phyloP scores from a whole-genome alignment of 2,329 filamentous ascomycete species.

The Beauveria pseudobassiana region DNA sequence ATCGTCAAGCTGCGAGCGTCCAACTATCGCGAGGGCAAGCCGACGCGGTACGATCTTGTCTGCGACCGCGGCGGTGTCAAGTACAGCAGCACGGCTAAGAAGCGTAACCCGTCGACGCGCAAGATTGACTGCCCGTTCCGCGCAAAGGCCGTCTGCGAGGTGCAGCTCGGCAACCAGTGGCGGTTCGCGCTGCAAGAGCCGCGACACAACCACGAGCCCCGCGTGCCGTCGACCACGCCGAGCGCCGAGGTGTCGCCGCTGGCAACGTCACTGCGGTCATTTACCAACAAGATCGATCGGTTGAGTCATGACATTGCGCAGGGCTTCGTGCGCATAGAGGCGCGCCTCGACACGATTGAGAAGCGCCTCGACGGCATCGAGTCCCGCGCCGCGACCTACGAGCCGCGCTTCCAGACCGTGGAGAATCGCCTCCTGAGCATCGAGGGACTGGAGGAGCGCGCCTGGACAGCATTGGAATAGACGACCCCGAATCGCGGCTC shows the following conservation, averaged over 20 bases:
- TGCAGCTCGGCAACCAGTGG: slow-evolving; percentile 56
- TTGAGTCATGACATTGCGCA: slow-evolving; percentile 49
- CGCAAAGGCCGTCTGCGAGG: slow-evolving; percentile 56
- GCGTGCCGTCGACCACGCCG: slow-evolving; percentile 44
- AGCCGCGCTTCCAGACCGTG: slow-evolving; percentile 37
- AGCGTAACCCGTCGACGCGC: slow-evolving; percentile 55
- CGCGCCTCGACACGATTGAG: slow-evolving; percentile 43
- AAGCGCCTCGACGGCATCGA: slow-evolving; percentile 50
- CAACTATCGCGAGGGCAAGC: slow-evolving; percentile 56
- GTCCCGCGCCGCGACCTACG: slow-evolving; percentile 32
- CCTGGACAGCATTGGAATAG: slow-evolving; percentile 37
- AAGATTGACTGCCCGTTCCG: slow-evolving; percentile 58
- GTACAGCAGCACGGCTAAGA: slow-evolving; percentile 58
- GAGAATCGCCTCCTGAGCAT: slow-evolving; percentile 28
- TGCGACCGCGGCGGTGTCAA: slow-evolving; percentile 58
- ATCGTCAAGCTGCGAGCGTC: slow-evolving; percentile 56
- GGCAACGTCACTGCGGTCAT: slow-evolving; percentile 48
- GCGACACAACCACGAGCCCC: slow-evolving; percentile 56
- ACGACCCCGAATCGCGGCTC: slow-evolving; percentile 37
- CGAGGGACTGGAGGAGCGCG: slow-evolving; percentile 34
- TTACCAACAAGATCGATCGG: slow-evolving; percentile 53
- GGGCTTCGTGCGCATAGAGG: slow-evolving; percentile 43
- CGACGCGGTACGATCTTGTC: slow-evolving; percentile 55
- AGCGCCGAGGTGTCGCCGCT: slow-evolving; percentile 52
- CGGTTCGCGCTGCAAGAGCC: slow-evolving; percentile 54